phyloP scores from a whole-genome alignment of 140 eudicot species.

The Senecio squalidus region DNA sequence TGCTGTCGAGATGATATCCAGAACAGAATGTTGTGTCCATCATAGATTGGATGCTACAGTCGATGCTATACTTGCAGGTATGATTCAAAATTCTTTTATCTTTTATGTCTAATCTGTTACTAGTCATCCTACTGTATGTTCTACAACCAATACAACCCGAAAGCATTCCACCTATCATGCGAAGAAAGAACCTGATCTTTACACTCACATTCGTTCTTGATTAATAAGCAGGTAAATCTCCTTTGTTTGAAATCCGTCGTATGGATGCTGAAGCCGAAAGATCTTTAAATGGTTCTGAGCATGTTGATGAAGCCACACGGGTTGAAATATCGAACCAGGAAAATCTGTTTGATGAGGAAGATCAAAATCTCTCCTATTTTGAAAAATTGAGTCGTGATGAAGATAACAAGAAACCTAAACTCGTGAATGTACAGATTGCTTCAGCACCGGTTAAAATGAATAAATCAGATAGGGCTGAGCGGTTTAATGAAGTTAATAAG shows the following conservation, averaged over 20 bases:
- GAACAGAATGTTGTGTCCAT: slow-evolving; percentile 84
- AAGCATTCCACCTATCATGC: too few relatives aligned
- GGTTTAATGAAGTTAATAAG: slow-evolving; percentile 17
- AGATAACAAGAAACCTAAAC: slow-evolving; percentile 24
- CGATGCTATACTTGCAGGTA: slow-evolving; percentile 94
- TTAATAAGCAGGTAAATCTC: slow-evolving; percentile 46
- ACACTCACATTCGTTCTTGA: too few relatives aligned
- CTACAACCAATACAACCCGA: too few relatives aligned
- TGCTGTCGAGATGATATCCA: slow-evolving; percentile 90
- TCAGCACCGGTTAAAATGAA: slow-evolving; percentile 36
- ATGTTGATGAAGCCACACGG: slow-evolving; percentile 19
- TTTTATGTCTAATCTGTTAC: not conserved
- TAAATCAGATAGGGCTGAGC: slow-evolving; percentile 22
- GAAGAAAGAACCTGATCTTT: too few relatives aligned
- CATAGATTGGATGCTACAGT: slow-evolving; percentile 93
- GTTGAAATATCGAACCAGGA: slow-evolving; percentile 19
- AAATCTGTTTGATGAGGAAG: slow-evolving; percentile 7
- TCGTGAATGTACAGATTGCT: slow-evolving; percentile 15
- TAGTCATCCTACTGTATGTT: not conserved
- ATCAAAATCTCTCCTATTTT: slow-evolving; percentile 13
- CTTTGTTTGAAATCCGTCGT: slow-evolving; percentile 59
- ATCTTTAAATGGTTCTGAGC: slow-evolving; percentile 24
- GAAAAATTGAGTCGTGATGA: slow-evolving; percentile 18
- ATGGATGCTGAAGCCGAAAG: slow-evolving; percentile 50
- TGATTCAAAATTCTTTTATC: slow-evolving; percentile 5